Evolutionary conservation across 257 asterid genomes (phyloP).

Genomic region (Solanum virginianum): DNA sequence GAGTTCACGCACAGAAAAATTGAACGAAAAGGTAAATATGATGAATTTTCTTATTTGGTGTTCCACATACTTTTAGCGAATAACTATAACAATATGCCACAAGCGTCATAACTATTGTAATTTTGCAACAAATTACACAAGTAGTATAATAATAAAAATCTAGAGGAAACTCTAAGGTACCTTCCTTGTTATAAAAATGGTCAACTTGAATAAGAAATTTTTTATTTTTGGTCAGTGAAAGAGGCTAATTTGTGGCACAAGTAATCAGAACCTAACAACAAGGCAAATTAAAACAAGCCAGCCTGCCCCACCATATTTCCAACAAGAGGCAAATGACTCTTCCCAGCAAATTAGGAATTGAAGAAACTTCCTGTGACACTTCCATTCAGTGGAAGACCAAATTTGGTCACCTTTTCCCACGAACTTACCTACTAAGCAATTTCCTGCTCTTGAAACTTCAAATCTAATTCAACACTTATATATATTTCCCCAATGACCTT

Average conservation of each 20-base stretch:
- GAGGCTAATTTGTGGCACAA: neutral
- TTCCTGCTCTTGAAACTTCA: neutral
- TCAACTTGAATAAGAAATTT: neutral
- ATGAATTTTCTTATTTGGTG: neutral
- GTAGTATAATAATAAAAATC: neutral
- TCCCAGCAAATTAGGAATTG: neutral
- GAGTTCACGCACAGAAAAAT: neutral
- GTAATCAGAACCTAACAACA: neutral
- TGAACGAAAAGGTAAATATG: neutral
- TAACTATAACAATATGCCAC: neutral
- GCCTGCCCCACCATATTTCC: constrained; percentile 1
- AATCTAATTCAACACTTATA: neutral
- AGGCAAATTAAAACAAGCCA: constrained; percentile 4
- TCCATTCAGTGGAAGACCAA: neutral
- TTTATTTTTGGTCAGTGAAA: neutral
- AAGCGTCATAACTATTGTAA: neutral
- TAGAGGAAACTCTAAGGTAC: neutral
- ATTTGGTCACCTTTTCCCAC: neutral
- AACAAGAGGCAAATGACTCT: neutral
- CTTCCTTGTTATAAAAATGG: neutral
- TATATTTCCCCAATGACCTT: neutral
- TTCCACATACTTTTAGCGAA: neutral
- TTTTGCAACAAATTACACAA: neutral
- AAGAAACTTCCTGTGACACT: constrained; percentile 3
- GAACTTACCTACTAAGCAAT: neutral